Evolutionary conservation across 129 eudicot species (phyloP).

Genomic region (Ambrosia trifida): DNA sequence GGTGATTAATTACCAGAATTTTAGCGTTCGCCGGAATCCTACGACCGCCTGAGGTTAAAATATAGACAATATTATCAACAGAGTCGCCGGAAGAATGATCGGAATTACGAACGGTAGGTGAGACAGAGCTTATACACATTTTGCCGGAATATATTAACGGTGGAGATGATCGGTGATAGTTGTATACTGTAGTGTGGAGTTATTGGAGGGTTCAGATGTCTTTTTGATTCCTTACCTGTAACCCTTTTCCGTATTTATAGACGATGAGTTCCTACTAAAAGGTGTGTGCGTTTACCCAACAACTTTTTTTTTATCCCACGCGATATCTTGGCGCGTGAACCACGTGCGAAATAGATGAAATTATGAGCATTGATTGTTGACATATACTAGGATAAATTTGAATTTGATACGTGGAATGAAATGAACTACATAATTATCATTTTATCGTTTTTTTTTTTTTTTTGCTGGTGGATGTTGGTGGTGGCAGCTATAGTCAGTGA

Average conservation of each 20-base stretch:
- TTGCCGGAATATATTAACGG: constrained; percentile 1
- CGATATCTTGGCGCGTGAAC: not conserved
- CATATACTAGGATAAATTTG: too few relatives aligned
- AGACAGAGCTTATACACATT: constrained; percentile 20
- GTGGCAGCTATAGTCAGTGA: too few relatives aligned
- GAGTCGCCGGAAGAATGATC: constrained; percentile 34
- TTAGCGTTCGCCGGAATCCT: constrained; percentile 71
- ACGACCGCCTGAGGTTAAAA: constrained; percentile 69
- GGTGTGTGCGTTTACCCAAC: not conserved
- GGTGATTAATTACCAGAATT: constrained; percentile 51
- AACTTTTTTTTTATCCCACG: not conserved
- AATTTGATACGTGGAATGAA: too few relatives aligned
- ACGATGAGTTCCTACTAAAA: constrained; percentile 13
- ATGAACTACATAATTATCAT: too few relatives aligned
- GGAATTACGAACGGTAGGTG: constrained; percentile 24
- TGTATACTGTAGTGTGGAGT: not conserved
- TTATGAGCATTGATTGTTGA: not conserved
- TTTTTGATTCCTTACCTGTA: not conserved
- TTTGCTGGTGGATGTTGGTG: too few relatives aligned
- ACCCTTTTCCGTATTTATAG: constrained; percentile 30
- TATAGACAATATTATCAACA: constrained; percentile 43
- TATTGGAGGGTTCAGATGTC: not conserved
- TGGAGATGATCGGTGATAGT: not conserved
- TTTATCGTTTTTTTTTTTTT: too few relatives aligned
- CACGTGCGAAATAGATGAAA: not conserved